Evolutionary conservation across 768 basidiomycete species (phyloP).

Genomic region (Russula ochroleuca): DNA sequence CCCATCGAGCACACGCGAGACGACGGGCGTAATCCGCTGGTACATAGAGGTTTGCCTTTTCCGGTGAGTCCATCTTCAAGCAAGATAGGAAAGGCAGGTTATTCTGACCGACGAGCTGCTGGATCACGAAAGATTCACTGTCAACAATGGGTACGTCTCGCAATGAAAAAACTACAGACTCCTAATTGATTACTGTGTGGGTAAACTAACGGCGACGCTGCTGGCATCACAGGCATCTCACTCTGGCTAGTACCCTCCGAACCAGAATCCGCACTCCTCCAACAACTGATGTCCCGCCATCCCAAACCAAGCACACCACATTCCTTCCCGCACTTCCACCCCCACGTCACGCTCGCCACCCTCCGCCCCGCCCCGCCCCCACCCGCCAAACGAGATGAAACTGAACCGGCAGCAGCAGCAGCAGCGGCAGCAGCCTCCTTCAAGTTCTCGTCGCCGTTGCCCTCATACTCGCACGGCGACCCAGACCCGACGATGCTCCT

Average conservation of each 20-base stretch:
- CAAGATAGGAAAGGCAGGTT: too few species aligned
- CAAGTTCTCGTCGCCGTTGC: too few species aligned
- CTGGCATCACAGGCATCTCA: slow-evolving; percentile 45
- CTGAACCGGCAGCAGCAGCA: not conserved
- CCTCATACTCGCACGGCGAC: too few species aligned
- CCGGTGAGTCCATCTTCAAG: too few species aligned
- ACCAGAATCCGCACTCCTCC: slow-evolving; percentile 43
- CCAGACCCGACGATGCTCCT: slow-evolving; percentile 24
- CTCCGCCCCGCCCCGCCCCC: slow-evolving; percentile 32
- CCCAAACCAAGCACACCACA: slow-evolving; percentile 36
- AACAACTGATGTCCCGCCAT: slow-evolving; percentile 44
- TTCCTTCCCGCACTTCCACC: slow-evolving; percentile 55
- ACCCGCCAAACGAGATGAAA: slow-evolving; percentile 17
- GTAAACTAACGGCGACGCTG: too few species aligned
- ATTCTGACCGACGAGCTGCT: too few species aligned
- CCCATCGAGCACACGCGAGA: too few species aligned
- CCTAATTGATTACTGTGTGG: too few species aligned
- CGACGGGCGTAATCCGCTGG: too few species aligned
- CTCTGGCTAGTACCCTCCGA: slow-evolving; percentile 67
- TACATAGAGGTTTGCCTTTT: too few species aligned
- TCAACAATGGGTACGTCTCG: slow-evolving; percentile 18
- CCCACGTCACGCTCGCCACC: slow-evolving; percentile 66
- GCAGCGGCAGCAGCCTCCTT: too few species aligned
- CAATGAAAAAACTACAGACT: not conserved
- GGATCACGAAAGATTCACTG: too few species aligned